Conservation (phyloP, 1,139 yeast species). For the Fermentozyma sake region DNA sequence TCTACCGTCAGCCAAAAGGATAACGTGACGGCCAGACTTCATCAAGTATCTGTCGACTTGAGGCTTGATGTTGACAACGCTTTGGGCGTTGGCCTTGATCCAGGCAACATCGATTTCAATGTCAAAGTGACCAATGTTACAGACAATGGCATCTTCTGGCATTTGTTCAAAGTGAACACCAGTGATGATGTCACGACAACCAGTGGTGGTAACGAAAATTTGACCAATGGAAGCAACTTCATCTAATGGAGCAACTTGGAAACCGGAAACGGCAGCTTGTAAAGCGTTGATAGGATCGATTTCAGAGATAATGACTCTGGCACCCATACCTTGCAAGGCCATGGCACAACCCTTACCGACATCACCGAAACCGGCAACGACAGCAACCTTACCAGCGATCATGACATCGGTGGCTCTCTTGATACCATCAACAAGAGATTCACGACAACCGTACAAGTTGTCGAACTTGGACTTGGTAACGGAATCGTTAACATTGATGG, state of each 20-base stretch:
- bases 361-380: constrained; percentile 99
- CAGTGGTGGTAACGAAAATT: constrained; percentile 98
- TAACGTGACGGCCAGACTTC: constrained; percentile 88
- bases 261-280: constrained; percentile 99
- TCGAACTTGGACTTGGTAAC: constrained; percentile 99
- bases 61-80: constrained; percentile 95
- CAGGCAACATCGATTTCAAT: constrained; percentile 99
- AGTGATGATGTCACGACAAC: constrained; percentile 97
- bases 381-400: constrained; percentile 99
- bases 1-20: constrained; percentile 99
- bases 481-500: constrained; percentile 98
- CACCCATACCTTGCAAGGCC: constrained; percentile 99
- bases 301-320: constrained; percentile 96
- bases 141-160: constrained; percentile 99
- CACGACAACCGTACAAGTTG: constrained; percentile 99
- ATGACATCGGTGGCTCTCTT: constrained; percentile 99
- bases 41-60: constrained; percentile 98
- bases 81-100: constrained; percentile 88
- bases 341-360: constrained; percentile 99
- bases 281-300: constrained; percentile 98
- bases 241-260: constrained; percentile 95
- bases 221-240: constrained; percentile 93
- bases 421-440: constrained; percentile 97
- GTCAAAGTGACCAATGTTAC: constrained; percentile 99
- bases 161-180: constrained; percentile 81